These are phyloP conservation scores for Ogataea paraovalis DNA, from an alignment of 805 yeast genomes.

Conservation along the genomic window DNA sequence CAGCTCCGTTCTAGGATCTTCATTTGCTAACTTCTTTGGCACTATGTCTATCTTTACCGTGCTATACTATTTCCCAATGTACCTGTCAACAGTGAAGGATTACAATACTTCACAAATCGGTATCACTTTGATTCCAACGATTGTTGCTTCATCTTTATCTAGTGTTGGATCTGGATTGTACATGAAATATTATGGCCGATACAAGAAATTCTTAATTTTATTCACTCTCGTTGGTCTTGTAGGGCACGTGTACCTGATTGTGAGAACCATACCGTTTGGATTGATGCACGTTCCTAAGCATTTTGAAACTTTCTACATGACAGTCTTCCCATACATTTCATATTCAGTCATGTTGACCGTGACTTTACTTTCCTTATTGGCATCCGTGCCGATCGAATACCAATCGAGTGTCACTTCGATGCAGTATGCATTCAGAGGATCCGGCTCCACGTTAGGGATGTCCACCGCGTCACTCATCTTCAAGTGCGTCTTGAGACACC, in stretches of 20 bases:
- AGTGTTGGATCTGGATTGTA: conserved; percentile 61
- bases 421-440: conserved; percentile 61
- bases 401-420: conserved; percentile 68
- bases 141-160: conserved; percentile 54
- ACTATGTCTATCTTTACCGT: conserved; percentile 45
- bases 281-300: conserved; percentile 8
- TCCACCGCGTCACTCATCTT: conserved; percentile 63
- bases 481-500: conserved; percentile 37
- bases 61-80: conserved; percentile 60
- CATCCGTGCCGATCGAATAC: conserved; percentile 62
- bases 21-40: conserved; percentile 59
- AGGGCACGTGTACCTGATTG: conserved; percentile 35
- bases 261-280: conserved; percentile 21
- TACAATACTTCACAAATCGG: conserved; percentile 57
- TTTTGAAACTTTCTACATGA: conserved; percentile 41
- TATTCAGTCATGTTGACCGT: conserved; percentile 59
- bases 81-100: conserved; percentile 50
- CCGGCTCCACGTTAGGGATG: conserved; percentile 65
- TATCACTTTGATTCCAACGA: conserved; percentile 54
- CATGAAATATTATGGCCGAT: conserved; percentile 62
- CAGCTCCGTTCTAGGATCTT: conserved; percentile 59
- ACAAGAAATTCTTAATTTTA: conserved; percentile 42
- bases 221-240: conserved; percentile 40
- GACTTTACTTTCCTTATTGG: conserved; percentile 62
- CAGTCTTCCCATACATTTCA: conserved; percentile 50